phyloP scores from a whole-genome alignment of 768 basidiomycete genomes.

The Mrakia gelida region DNA sequence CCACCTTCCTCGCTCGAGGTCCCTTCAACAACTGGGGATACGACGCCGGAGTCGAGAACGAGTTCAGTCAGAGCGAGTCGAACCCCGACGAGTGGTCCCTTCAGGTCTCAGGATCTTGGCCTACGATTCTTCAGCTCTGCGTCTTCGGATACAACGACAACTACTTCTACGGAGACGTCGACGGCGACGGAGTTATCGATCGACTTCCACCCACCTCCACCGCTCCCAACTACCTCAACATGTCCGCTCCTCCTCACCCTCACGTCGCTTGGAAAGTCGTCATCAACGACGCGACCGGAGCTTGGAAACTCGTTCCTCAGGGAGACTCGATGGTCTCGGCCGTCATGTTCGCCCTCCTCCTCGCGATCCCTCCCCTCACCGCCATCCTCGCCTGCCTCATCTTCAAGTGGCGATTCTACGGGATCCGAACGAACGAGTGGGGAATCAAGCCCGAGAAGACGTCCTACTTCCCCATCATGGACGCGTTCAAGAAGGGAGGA shows the following conservation, averaged over 20 bases:
- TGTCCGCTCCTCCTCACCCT: constrained; percentile 82
- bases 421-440: constrained; percentile 88
- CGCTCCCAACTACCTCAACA: constrained; percentile 82
- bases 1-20: constrained; percentile 80
- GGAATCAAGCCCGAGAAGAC: constrained; percentile 67
- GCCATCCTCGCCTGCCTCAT: constrained; percentile 72
- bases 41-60: constrained; percentile 69
- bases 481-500: constrained; percentile 54
- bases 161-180: constrained; percentile 86
- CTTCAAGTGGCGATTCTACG: constrained; percentile 96
- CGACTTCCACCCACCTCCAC: constrained; percentile 79
- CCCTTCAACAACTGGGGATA: constrained; percentile 90
- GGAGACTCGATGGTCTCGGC: constrained; percentile 75
- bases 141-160: constrained; percentile 79
- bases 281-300: constrained; percentile 70
- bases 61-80: constrained; percentile 54
- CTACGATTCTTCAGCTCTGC: constrained; percentile 82
- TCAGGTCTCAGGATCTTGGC: constrained; percentile 86
- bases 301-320: constrained; percentile 74
- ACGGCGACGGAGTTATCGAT: constrained; percentile 81
- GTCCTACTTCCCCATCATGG: constrained; percentile 81
- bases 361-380: constrained; percentile 77
- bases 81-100: constrained; percentile 71
- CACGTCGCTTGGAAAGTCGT: constrained; percentile 81
- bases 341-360: constrained; percentile 79